Evolutionary conservation across 1,139 yeast species (phyloP).

Genomic region (Pneumocystis carinii): DNA sequence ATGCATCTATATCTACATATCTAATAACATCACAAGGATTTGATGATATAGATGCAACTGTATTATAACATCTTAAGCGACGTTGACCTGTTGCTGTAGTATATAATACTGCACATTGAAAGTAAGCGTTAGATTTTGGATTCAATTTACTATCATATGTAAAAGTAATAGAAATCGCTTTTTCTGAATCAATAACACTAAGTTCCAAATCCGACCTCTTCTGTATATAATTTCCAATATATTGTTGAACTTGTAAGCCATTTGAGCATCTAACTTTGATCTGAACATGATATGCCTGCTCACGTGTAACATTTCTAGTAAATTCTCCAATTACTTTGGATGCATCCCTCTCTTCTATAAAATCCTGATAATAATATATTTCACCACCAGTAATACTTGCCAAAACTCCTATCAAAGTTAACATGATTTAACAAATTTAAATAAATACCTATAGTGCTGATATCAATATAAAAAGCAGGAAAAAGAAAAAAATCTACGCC

Average conservation of each 20-base stretch:
- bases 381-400: slow-evolving; percentile 61
- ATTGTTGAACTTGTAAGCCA: slow-evolving; percentile 72
- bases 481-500: slow-evolving; percentile 69
- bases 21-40: slow-evolving; percentile 59
- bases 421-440: not conserved
- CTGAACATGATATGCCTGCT: slow-evolving; percentile 64
- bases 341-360: slow-evolving; percentile 58
- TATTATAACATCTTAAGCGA: slow-evolving; percentile 70
- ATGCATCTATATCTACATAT: slow-evolving; percentile 73
- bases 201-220: slow-evolving; percentile 46
- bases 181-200: slow-evolving; percentile 51
- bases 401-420: slow-evolving; percentile 21
- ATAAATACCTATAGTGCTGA: slow-evolving; percentile 51
- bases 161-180: slow-evolving; percentile 56
- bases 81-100: slow-evolving; percentile 65
- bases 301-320: slow-evolving; percentile 22
- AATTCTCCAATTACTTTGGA: slow-evolving; percentile 48
- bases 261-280: slow-evolving; percentile 76
- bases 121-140: slow-evolving; percentile 63
- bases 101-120: slow-evolving; percentile 79
- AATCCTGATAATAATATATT: slow-evolving; percentile 50
- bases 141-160: slow-evolving; percentile 64
- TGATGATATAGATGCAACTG: slow-evolving; percentile 68
- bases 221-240: slow-evolving; percentile 43
- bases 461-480: slow-evolving; percentile 50